phyloP scores from a whole-genome alignment of 106 monocot genomes.

The Cymbidium sinense region DNA sequence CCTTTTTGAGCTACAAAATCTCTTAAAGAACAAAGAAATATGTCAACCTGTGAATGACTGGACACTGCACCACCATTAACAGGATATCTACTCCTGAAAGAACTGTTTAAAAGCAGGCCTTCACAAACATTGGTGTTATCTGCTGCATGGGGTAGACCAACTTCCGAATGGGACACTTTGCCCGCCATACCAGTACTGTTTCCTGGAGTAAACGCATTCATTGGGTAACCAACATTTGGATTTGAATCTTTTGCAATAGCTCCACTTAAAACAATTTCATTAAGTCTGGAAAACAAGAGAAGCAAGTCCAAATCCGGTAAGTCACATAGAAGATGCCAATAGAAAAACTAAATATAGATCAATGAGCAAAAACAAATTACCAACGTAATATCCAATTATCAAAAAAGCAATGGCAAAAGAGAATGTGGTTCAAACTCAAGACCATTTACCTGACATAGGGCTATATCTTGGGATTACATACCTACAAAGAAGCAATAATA shows the following conservation, averaged over 20 bases:
- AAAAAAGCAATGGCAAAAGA: background rate
- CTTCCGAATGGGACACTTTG: constrained; percentile 13
- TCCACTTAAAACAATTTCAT: constrained; percentile 19
- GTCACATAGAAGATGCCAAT: background rate
- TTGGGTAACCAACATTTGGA: constrained; percentile 10
- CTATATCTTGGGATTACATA: background rate
- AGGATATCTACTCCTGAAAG: constrained; percentile 11
- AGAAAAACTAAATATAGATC: background rate
- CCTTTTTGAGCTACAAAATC: constrained; percentile 48
- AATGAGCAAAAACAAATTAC: background rate
- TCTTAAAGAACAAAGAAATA: constrained; percentile 33
- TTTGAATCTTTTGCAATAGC: constrained; percentile 19
- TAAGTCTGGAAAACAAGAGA: constrained; percentile 30
- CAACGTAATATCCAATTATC: background rate
- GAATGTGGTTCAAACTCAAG: background rate
- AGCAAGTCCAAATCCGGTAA: background rate
- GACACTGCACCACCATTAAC: constrained; percentile 13
- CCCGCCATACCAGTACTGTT: constrained; percentile 11
- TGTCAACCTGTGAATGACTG: constrained; percentile 20
- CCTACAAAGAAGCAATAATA: background rate
- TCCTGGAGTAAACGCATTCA: constrained; percentile 23
- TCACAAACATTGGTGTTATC: constrained; percentile 11
- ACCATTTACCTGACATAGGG: background rate
- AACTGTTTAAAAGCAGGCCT: constrained; percentile 19
- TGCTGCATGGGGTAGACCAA: constrained; percentile 7